phyloP scores from a whole-genome alignment of 352 stramenopile species.

The Phytophthora cactorum region DNA sequence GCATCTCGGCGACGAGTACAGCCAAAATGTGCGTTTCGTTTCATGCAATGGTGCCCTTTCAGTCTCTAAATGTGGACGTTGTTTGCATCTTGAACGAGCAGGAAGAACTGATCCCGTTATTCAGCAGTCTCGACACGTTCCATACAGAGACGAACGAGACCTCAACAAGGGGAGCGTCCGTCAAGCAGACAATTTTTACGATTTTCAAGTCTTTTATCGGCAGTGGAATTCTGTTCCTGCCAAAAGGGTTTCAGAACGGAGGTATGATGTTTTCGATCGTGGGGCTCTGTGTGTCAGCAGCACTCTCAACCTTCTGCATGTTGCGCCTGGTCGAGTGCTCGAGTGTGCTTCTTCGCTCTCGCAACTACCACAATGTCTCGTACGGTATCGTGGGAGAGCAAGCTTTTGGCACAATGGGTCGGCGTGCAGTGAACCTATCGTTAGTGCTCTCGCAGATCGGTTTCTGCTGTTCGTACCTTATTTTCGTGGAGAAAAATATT shows the following conservation, averaged over 20 bases:
- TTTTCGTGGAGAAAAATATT: conserved; percentile 76
- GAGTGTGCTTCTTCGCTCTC: conserved; percentile 33
- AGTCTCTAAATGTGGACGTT: not conserved
- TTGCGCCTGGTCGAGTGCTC: conserved; percentile 59
- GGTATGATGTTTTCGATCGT: conserved; percentile 70
- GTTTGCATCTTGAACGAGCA: not conserved
- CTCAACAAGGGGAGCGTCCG: conserved; percentile 32
- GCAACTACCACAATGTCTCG: conserved; percentile 40
- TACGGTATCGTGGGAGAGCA: conserved; percentile 60
- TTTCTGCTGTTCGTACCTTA: conserved; percentile 77
- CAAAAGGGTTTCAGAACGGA: conserved; percentile 66
- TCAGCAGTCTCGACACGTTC: conserved; percentile 18
- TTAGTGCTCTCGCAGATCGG: conserved; percentile 69
- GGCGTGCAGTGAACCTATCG: conserved; percentile 61
- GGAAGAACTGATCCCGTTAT: conserved; percentile 30
- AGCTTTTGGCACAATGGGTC: conserved; percentile 46
- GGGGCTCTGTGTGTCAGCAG: conserved; percentile 52
- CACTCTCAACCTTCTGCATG: conserved; percentile 66
- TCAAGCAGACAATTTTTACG: conserved; percentile 63
- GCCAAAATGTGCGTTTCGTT: conserved; percentile 30
- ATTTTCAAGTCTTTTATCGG: conserved; percentile 76
- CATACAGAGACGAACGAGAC: conserved; percentile 16
- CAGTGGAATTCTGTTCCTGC: conserved; percentile 67
- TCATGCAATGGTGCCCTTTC: not conserved
- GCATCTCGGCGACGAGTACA: conserved; percentile 49